Evolutionary conservation across 192 early-diverging fungal species (phyloP).

Genomic region (Coemansia sp.): DNA sequence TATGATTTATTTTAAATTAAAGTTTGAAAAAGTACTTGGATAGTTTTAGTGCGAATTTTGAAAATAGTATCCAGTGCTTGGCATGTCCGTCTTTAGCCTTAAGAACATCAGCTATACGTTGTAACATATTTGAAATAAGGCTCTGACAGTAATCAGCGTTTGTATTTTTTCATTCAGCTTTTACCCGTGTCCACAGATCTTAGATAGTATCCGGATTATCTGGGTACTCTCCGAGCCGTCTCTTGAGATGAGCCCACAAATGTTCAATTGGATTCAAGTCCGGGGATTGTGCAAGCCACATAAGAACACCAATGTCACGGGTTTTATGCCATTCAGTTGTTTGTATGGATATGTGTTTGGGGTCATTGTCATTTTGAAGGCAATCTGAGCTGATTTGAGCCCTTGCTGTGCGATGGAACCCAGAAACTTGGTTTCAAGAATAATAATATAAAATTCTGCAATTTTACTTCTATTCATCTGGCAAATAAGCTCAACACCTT

Average conservation of each 20-base stretch:
- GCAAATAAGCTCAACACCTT: too few relatives aligned
- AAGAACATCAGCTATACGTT: background rate
- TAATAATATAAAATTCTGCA: too few relatives aligned
- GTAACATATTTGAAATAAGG: background rate
- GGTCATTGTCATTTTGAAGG: too few relatives aligned
- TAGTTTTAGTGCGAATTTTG: background rate
- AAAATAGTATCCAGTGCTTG: background rate
- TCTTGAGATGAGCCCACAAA: background rate
- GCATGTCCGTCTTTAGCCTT: background rate
- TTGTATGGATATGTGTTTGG: too few relatives aligned
- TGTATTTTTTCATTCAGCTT: background rate
- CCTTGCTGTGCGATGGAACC: too few relatives aligned
- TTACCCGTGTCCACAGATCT: background rate
- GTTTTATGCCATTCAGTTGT: too few relatives aligned
- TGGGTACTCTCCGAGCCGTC: background rate
- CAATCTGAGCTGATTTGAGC: too few relatives aligned
- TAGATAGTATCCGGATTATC: background rate
- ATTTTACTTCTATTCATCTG: too few relatives aligned
- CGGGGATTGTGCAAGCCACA: background rate
- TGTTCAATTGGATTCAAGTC: background rate
- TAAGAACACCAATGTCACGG: too few relatives aligned
- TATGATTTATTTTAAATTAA: background rate
- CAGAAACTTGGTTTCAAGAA: too few relatives aligned
- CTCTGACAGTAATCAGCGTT: background rate
- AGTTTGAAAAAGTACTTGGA: background rate